Conservation (phyloP, 2,329 filamentous ascomycete genomes). For the Verticillium nubilum region DNA sequence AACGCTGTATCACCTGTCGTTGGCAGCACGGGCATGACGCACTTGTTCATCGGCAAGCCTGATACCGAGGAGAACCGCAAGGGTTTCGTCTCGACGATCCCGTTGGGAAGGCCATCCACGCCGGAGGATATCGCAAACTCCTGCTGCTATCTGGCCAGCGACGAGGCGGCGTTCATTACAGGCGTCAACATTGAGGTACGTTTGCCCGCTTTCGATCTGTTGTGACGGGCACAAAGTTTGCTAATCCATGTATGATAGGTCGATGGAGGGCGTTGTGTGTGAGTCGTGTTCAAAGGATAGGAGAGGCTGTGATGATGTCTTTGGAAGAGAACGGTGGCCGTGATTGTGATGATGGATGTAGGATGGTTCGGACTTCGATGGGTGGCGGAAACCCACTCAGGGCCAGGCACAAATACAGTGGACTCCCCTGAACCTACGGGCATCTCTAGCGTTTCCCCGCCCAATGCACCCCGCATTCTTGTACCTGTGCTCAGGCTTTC, state of each 20-base stretch:
- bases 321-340: not conserved
- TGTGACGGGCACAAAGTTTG: not conserved
- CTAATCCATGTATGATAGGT: conserved; percentile 7
- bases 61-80: conserved; percentile 55
- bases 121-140: conserved; percentile 66
- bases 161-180: conserved; percentile 67
- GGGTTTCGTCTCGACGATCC: conserved; percentile 15
- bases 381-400: too few relatives aligned
- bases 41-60: conserved; percentile 53
- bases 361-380: too few relatives aligned
- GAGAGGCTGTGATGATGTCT: not conserved
- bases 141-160: conserved; percentile 63
- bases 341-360: not conserved
- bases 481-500: too few relatives aligned
- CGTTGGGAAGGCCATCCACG: conserved; percentile 24
- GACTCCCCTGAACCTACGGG: too few relatives aligned
- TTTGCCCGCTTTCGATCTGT: not conserved
- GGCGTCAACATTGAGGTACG: conserved; percentile 59
- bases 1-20: conserved; percentile 67
- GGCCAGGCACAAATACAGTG: too few relatives aligned
- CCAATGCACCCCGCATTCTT: too few relatives aligned
- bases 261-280: conserved; percentile 23
- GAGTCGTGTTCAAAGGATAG: not conserved
- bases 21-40: conserved; percentile 57
- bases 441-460: too few relatives aligned